Base-by-base conservation (phyloP, 768 basidiomycete species). In the Trametes sanguinea region DNA sequence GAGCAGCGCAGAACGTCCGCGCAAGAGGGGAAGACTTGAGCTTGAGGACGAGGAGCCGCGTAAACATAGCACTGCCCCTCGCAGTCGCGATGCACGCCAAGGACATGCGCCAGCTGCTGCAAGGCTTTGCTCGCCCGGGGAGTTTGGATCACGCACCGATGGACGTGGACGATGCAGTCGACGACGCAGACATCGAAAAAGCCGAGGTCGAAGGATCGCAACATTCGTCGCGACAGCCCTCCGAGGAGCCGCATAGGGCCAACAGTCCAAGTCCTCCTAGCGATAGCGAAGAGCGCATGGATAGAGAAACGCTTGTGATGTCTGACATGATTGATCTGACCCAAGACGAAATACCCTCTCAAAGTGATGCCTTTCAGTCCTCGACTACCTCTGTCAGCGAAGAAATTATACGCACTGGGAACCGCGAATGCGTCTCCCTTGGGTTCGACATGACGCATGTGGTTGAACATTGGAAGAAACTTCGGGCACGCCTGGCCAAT, bases 121-220 rank as follows among this genome's bases (percentile, higher is more conserved):
- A 74, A 46, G 79, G 74, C 10, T 90, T 86, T 74, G 80, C 86
- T 10, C 77, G 84, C 64, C 70, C 69, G 39, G 85, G 84, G 42
- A 80, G 77, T 62, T 57, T 16, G 61, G 64, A 60, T 44, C 69
- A 67, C n/a, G 66, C 65, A 37, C 62, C 66, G 44, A 64, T 63
- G 60, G 71, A 66, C 40, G 70, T 65, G 17, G 66, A 63, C 10
- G 69, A 68, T 35, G 67, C 70, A 17, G 55, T 4, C 27, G 47
- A 54, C 8, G 53, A 59, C 10, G 22, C 22, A 22, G 22, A 22
- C 22, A 22, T 22, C 22, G 46, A 43, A 5, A 46, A 44, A 10
- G 27, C 0, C n/a, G 51, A 35, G 17, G 43, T 43, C 14, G 13
- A 33, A 33, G 42, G 40, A n/a, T 1, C 30, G 5, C 5, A 60